Evolutionary conservation across 495 filamentous ascomycete species (phyloP).

Genomic region (Talaromyces thailandensis): DNA sequence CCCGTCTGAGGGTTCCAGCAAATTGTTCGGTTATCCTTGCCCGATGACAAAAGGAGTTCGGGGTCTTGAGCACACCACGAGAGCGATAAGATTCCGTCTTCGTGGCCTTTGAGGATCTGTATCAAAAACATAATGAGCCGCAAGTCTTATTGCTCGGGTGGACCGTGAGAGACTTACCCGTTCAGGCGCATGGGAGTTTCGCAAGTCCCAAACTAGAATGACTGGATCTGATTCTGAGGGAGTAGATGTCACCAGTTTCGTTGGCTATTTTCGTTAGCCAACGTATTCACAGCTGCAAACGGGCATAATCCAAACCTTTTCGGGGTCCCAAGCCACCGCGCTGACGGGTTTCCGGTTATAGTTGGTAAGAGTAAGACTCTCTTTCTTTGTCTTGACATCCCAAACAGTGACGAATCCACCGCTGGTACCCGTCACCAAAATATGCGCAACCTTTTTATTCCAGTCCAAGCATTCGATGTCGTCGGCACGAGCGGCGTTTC

Average conservation of each 20-base stretch:
- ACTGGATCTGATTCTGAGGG: constrained; percentile 82
- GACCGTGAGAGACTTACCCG: constrained; percentile 31
- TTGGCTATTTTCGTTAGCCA: constrained; percentile 43
- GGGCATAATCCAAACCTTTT: constrained; percentile 39
- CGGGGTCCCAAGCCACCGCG: constrained; percentile 94
- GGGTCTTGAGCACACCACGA: constrained; percentile 94
- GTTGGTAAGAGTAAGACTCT: constrained; percentile 91
- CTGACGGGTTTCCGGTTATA: constrained; percentile 85
- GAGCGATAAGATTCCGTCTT: constrained; percentile 85
- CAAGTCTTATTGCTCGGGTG: background rate
- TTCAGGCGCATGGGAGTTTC: constrained; percentile 94
- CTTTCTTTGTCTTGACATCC: constrained; percentile 96
- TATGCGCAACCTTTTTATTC: constrained; percentile 97
- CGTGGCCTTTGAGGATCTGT: constrained; percentile 73
- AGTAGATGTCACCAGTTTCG: constrained; percentile 88
- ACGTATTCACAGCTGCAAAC: background rate
- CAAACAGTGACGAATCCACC: constrained; percentile 96
- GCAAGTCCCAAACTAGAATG: constrained; percentile 88
- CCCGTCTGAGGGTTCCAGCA: constrained; percentile 95
- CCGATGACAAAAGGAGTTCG: constrained; percentile 84
- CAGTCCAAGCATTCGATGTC: constrained; percentile 94
- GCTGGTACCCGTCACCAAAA: constrained; percentile 86
- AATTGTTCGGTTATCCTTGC: constrained; percentile 92
- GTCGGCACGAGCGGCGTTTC: constrained; percentile 80
- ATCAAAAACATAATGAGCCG: constrained; percentile 1